Evolutionary conservation across 345 rosid genomes (phyloP).

Genomic region (Iberis pinnata): DNA sequence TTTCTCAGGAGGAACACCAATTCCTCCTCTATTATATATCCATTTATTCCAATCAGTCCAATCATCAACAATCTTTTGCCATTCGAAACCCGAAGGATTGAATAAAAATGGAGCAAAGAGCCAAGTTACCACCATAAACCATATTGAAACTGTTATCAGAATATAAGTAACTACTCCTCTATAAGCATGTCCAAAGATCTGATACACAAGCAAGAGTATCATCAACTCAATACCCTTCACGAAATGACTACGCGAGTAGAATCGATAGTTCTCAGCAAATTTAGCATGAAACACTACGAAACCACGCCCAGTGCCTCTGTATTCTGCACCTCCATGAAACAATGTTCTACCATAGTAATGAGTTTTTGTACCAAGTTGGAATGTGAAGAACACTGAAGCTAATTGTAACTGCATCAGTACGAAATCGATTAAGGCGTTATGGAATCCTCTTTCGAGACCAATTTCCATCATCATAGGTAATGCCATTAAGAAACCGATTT

Average conservation of each 20-base stretch:
- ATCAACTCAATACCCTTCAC: slow-evolving; percentile 60
- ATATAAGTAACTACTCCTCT: slow-evolving; percentile 40
- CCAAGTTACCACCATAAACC: slow-evolving; percentile 68
- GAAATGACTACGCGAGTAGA: slow-evolving; percentile 64
- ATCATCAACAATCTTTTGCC: slow-evolving; percentile 66
- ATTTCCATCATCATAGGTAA: slow-evolving; percentile 76
- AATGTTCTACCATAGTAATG: slow-evolving; percentile 66
- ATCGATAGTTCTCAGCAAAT: slow-evolving; percentile 73
- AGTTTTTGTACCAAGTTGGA: slow-evolving; percentile 58
- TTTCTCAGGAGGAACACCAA: slow-evolving; percentile 53
- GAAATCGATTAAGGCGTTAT: slow-evolving; percentile 54
- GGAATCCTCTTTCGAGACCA: slow-evolving; percentile 64
- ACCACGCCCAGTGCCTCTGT: slow-evolving; percentile 94
- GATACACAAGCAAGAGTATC: slow-evolving; percentile 55
- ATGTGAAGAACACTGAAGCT: slow-evolving; percentile 61
- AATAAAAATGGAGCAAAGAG: slow-evolving; percentile 61
- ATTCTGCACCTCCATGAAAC: slow-evolving; percentile 81
- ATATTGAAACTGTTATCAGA: slow-evolving; percentile 48
- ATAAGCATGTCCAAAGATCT: slow-evolving; percentile 42
- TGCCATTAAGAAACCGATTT: slow-evolving; percentile 60
- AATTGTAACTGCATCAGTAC: slow-evolving; percentile 62
- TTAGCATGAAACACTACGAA: slow-evolving; percentile 86
- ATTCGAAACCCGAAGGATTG: slow-evolving; percentile 64
- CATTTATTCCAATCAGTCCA: slow-evolving; percentile 70
- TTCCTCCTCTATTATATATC: slow-evolving; percentile 51